Evolutionary conservation across 768 basidiomycete genomes (phyloP).

Genomic region (Flagelloscypha sp.): DNA sequence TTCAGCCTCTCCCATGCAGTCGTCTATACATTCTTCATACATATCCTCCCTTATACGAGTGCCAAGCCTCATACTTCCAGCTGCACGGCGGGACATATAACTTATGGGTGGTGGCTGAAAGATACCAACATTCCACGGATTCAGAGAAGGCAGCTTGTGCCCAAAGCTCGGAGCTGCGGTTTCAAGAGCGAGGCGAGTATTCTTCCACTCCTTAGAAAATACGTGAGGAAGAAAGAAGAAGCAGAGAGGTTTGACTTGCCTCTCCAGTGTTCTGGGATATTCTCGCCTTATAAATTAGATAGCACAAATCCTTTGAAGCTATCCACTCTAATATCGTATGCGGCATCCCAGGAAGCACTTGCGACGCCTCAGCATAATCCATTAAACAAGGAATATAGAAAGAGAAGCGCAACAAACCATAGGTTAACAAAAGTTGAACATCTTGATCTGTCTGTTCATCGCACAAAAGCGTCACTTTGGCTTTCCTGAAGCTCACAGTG

Average conservation of each 20-base stretch:
- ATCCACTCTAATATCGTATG: slow-evolving; percentile 35
- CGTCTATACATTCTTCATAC: no score
- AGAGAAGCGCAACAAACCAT: no score
- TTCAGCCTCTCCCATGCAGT: no score
- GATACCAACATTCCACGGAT: slow-evolving; percentile 28
- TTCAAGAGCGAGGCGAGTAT: slow-evolving; percentile 34
- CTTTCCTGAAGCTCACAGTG: no score
- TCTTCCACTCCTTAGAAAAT: slow-evolving; percentile 28
- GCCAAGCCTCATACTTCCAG: no score
- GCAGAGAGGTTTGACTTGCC: slow-evolving; percentile 13
- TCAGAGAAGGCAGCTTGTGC: slow-evolving; percentile 25
- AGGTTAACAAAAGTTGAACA: no score
- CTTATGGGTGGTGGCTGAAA: slow-evolving; percentile 10
- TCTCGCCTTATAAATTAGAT: slow-evolving; percentile 31
- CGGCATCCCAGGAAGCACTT: slow-evolving; percentile 28
- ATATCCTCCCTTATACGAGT: no score
- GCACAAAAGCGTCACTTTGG: no score
- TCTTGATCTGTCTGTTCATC: no score
- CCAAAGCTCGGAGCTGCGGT: slow-evolving; percentile 36
- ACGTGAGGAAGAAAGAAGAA: background rate
- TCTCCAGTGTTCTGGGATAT: slow-evolving; percentile 37
- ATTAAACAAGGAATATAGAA: background rate
- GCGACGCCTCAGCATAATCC: slow-evolving; percentile 21
- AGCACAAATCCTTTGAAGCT: slow-evolving; percentile 28
- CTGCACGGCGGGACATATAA: no score